Evolutionary conservation across 192 early-diverging fungal species (phyloP), one percentile per base, ranked within the genome.

Genomic region (Lunasporangiospora selenospora): DNA sequence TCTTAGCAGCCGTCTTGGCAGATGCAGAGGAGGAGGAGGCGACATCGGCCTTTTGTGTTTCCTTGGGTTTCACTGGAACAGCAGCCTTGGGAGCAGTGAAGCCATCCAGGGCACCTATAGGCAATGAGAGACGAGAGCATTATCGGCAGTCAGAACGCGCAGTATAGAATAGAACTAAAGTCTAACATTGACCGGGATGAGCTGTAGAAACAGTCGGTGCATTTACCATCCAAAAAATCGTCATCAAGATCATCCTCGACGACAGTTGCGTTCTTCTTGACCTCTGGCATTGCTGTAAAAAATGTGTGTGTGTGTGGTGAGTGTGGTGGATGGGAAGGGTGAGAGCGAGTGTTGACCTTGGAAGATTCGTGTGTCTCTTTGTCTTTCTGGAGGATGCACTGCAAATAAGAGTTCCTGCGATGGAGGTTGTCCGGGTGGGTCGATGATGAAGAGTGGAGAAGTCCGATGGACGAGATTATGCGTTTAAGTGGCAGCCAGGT

Each of bases 31-130:
- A 15, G 16, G 21, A 24, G 11, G 48, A 45, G 15, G 24, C 52
- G 16, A 31, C 58, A n/a, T 45, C 32, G 23, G 53, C 31, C 15
- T 50, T 61, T 31, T 77, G 49, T 23, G 76, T 60, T 21, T 62
- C 46, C 15, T 80, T 55, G 8, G 67, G 55, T 12, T 77, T 53
- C 10, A 75, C 60, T 41, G 78, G 44, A 11, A 81, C 34, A 10
- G 71, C 65, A 31, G 79, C 66, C 47, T 82, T 62, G 51, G 77
- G 77, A 38, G 80, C 60, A 33, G 60, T 80, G 38, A 93, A 92
- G 61, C 91, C 89, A 58, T 93, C 90, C 40, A 93, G 75, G 39
- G 90, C 90, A 66, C 88, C 90, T 90, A 52, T 34, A 42, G 10
- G 53, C 27, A 30, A 44, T 36, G 15, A 46, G 11, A 38, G 40